phyloP scores from a whole-genome alignment of 2,329 filamentous ascomycete species.

The Xylaria sp. region DNA sequence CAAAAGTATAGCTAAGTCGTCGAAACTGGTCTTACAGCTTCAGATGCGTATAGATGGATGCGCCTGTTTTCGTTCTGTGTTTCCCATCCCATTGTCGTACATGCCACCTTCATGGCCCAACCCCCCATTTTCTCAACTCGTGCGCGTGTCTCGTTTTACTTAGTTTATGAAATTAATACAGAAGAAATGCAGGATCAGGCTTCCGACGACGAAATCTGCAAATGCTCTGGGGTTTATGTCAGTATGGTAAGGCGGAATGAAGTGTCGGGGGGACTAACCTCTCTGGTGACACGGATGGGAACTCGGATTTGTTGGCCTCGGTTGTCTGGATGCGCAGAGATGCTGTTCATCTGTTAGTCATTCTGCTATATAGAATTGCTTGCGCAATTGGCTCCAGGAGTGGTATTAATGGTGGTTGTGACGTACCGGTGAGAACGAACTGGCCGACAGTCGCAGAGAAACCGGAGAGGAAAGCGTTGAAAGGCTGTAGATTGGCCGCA shows the following conservation, averaged over 20 bases:
- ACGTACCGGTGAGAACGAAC: slow-evolving; percentile 86
- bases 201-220: slow-evolving; percentile 92
- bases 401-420: background rate
- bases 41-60: too few species aligned
- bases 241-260: background rate
- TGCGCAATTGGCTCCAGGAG: background rate
- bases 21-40: background rate
- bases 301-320: slow-evolving; percentile 71
- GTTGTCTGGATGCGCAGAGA: slow-evolving; percentile 89
- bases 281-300: slow-evolving; percentile 71
- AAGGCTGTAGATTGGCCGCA: slow-evolving; percentile 58
- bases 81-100: background rate
- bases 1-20: slow-evolving; percentile 4
- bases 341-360: slow-evolving; percentile 37
- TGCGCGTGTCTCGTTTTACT: slow-evolving; percentile 22
- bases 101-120: background rate
- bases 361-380: background rate
- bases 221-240: slow-evolving; percentile 62
- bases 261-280: slow-evolving; percentile 46
- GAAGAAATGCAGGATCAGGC: slow-evolving; percentile 95
- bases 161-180: slow-evolving; percentile 99
- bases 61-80: background rate
- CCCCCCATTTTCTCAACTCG: slow-evolving; percentile 8
- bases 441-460: slow-evolving; percentile 94
- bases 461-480: slow-evolving; percentile 96